Percentiles rank a stretch among this genome's conserved stretches.
Evolutionary conservation across 192 early-diverging fungal genomes (phyloP).

Genomic region (Linnemannia zychae): DNA sequence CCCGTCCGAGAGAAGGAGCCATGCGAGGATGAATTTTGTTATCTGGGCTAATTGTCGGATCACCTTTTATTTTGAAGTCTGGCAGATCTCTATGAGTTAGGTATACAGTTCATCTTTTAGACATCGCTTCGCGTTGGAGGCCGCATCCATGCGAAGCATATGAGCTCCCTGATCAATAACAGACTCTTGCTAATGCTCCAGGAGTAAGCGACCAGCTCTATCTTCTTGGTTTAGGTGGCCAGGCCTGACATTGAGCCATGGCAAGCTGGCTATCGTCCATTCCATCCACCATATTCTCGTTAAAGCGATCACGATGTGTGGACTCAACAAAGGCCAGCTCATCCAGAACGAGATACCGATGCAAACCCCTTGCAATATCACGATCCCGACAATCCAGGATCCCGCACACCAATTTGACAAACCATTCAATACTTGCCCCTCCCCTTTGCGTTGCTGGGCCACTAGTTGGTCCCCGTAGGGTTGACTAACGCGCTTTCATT

Average conservation of each 20-base stretch:
- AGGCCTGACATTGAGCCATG: slow-evolving; percentile 56
- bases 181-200: slow-evolving; percentile 47
- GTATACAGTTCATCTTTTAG: background rate
- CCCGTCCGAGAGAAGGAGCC: slow-evolving; percentile 76
- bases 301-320: slow-evolving; percentile 56
- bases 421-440: slow-evolving; percentile 54
- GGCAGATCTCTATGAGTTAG: background rate
- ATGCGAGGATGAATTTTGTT: slow-evolving; percentile 72
- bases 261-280: slow-evolving; percentile 54
- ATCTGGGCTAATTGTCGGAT: slow-evolving; percentile 61
- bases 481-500: background rate
- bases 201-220: slow-evolving; percentile 56
- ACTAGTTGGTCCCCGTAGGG: background rate
- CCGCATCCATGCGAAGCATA: background rate
- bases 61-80: slow-evolving; percentile 55
- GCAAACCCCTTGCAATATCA: slow-evolving; percentile 21
- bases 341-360: slow-evolving; percentile 56
- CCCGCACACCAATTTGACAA: slow-evolving; percentile 57
- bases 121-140: background rate
- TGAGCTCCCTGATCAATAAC: background rate
- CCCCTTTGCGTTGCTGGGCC: slow-evolving; percentile 28
- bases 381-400: slow-evolving; percentile 31
- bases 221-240: slow-evolving; percentile 63
- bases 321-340: slow-evolving; percentile 39
- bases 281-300: slow-evolving; percentile 64